Evolutionary conservation across 2,329 filamentous ascomycete genomes (phyloP).

Genomic region (Penicillium oxalicum): DNA sequence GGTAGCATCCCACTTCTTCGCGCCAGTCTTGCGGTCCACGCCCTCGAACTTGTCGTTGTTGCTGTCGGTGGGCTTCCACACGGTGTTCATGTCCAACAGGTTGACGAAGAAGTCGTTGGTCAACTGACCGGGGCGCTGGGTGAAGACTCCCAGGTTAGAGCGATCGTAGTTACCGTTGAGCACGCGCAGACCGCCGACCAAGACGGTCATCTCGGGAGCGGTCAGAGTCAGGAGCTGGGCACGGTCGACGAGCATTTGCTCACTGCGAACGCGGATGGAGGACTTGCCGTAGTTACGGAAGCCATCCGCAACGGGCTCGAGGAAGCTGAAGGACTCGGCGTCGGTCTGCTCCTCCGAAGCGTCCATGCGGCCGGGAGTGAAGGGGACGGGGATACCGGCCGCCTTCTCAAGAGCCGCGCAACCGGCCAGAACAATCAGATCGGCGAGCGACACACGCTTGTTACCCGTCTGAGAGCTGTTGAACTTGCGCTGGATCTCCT

Average conservation of each 20-base stretch:
- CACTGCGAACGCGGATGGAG: constrained; percentile 55
- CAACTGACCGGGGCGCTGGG: constrained; percentile 59
- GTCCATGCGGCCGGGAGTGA: constrained; percentile 66
- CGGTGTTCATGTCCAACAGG: constrained; percentile 61
- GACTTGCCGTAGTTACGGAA: constrained; percentile 74
- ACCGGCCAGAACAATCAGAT: constrained; percentile 72
- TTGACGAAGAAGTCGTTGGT: constrained; percentile 81
- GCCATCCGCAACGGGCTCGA: constrained; percentile 65
- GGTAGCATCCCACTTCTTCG: constrained; percentile 63
- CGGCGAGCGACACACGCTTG: constrained; percentile 72
- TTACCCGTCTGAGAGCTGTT: constrained; percentile 48
- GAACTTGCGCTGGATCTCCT: constrained; percentile 61
- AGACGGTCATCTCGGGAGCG: constrained; percentile 63
- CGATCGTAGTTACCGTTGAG: constrained; percentile 67
- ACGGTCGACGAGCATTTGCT: constrained; percentile 66
- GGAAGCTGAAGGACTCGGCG: constrained; percentile 54
- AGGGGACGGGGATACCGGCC: constrained; percentile 59
- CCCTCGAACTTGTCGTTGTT: constrained; percentile 57
- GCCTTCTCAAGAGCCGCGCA: constrained; percentile 67
- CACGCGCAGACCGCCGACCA: constrained; percentile 66
- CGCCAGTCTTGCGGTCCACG: constrained; percentile 58
- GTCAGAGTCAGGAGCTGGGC: constrained; percentile 66
- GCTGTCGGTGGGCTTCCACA: constrained; percentile 55
- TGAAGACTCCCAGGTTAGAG: constrained; percentile 62
- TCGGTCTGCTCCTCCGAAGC: constrained; percentile 69